A percentile compares a stretch with the other conserved stretches of the same genome.
Conservation (phyloP, 2,329 filamentous ascomycete species). For the Juglanconis oblonga region DNA sequence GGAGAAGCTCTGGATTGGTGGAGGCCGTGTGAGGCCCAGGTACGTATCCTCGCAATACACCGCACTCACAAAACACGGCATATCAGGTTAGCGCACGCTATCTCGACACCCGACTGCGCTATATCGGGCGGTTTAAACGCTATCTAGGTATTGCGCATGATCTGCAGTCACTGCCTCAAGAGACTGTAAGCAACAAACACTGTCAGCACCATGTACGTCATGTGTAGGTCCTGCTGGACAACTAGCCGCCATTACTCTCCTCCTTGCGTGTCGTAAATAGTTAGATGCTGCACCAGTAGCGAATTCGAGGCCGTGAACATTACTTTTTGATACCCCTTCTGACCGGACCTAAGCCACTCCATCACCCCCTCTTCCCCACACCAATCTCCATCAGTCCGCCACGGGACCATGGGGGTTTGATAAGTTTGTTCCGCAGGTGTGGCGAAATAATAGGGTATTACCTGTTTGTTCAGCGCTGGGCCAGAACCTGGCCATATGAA, state of each 20-base stretch:
- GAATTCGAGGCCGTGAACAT: too few species aligned
- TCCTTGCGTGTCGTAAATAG: too few species aligned
- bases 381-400: not conserved
- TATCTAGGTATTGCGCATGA: not conserved
- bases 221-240: not conserved
- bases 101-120: not conserved
- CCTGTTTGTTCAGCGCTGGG: too few species aligned
- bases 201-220: not conserved
- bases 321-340: not conserved
- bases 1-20: not conserved
- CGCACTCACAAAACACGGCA: not conserved
- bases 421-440: not conserved
- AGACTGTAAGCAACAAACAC: not conserved
- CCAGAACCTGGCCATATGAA: slow-evolving; percentile 4
- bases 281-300: too few species aligned
- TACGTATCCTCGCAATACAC: not conserved
- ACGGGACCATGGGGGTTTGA: not conserved
- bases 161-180: not conserved
- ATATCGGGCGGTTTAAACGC: not conserved
- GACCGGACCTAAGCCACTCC: not conserved
- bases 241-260: not conserved
- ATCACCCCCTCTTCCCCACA: not conserved
- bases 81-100: not conserved
- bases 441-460: too few species aligned
- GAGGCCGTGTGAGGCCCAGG: not conserved